Evolutionary conservation across 2,329 filamentous ascomycete species (phyloP).

Genomic region (Amylocarpus encephaloides): DNA sequence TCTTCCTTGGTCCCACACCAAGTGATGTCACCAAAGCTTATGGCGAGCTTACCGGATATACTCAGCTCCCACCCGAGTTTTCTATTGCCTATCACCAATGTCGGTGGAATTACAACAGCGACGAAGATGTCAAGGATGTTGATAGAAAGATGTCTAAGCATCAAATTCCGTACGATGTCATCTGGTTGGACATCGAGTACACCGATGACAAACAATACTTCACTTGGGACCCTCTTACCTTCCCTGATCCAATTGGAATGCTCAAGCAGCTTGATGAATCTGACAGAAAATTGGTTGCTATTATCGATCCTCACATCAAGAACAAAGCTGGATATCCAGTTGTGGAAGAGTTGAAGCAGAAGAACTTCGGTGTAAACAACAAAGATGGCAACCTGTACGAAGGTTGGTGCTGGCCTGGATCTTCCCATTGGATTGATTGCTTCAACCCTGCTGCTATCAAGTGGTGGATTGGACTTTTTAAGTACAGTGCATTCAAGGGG

Average conservation of each 20-base stretch:
- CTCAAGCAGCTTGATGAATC: slow-evolving; percentile 78
- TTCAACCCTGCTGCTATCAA: slow-evolving; percentile 88
- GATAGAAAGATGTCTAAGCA: slow-evolving; percentile 94
- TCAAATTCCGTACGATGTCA: slow-evolving; percentile 95
- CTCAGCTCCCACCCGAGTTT: slow-evolving; percentile 86
- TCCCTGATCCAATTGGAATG: slow-evolving; percentile 81
- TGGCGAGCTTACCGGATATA: slow-evolving; percentile 84
- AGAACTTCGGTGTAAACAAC: slow-evolving; percentile 78
- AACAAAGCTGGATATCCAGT: slow-evolving; percentile 74
- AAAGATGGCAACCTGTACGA: slow-evolving; percentile 88
- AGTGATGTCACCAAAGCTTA: slow-evolving; percentile 77
- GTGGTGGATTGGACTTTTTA: slow-evolving; percentile 89
- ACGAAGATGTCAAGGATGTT: slow-evolving; percentile 94
- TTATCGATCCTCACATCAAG: slow-evolving; percentile 98
- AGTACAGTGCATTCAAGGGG: slow-evolving; percentile 81
- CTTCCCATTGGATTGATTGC: slow-evolving; percentile 91
- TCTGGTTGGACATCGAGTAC: slow-evolving; percentile 98
- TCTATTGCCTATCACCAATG: slow-evolving; percentile 94
- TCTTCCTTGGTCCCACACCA: slow-evolving; percentile 86
- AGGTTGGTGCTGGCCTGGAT: slow-evolving; percentile 98
- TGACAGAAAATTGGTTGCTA: slow-evolving; percentile 83
- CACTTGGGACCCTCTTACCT: slow-evolving; percentile 88
- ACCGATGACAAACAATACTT: slow-evolving; percentile 97
- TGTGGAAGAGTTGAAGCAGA: slow-evolving; percentile 73
- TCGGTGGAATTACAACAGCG: slow-evolving; percentile 97